These are phyloP conservation scores for Cyberlindnera subsufficiens DNA, from an alignment of 805 yeast species.

Conservation along the genomic window DNA sequence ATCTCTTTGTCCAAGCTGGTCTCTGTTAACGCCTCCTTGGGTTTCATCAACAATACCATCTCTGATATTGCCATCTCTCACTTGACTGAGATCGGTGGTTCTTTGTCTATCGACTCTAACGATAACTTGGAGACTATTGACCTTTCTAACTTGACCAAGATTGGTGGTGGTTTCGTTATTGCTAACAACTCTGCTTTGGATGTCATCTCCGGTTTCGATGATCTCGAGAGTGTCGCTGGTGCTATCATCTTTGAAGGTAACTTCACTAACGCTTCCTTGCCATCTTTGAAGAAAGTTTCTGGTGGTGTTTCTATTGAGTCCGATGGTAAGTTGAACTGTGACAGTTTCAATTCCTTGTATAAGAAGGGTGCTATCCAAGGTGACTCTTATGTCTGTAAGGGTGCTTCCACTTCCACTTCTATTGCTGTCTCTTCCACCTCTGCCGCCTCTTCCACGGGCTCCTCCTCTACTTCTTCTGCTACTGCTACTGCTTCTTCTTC, in stretches of 20 bases:
- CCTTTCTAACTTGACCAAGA: slow-evolving; percentile 60
- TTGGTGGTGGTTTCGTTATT: slow-evolving; percentile 93
- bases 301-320: slow-evolving; percentile 91
- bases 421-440: slow-evolving; percentile 28
- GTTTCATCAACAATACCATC: slow-evolving; percentile 70
- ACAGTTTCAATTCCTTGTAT: slow-evolving; percentile 65
- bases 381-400: slow-evolving; percentile 74
- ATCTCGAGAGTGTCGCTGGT: slow-evolving; percentile 75
- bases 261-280: slow-evolving; percentile 74
- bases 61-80: slow-evolving; percentile 46
- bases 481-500: slow-evolving; percentile 14
- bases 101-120: slow-evolving; percentile 73
- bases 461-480: slow-evolving; percentile 23
- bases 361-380: slow-evolving; percentile 83
- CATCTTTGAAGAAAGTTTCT: slow-evolving; percentile 66
- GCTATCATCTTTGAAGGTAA: slow-evolving; percentile 78
- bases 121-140: slow-evolving; percentile 61
- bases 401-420: slow-evolving; percentile 49
- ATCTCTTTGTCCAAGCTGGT: slow-evolving; percentile 65
- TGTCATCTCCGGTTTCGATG: slow-evolving; percentile 66
- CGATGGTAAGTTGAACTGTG: slow-evolving; percentile 75
- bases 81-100: slow-evolving; percentile 67
- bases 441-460: slow-evolving; percentile 23
- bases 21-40: slow-evolving; percentile 73
- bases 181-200: slow-evolving; percentile 76